These are phyloP conservation scores for Phyllosticta paracitricarpa DNA, from an alignment of 2,329 filamentous ascomycete genomes.

Conservation along the genomic window DNA sequence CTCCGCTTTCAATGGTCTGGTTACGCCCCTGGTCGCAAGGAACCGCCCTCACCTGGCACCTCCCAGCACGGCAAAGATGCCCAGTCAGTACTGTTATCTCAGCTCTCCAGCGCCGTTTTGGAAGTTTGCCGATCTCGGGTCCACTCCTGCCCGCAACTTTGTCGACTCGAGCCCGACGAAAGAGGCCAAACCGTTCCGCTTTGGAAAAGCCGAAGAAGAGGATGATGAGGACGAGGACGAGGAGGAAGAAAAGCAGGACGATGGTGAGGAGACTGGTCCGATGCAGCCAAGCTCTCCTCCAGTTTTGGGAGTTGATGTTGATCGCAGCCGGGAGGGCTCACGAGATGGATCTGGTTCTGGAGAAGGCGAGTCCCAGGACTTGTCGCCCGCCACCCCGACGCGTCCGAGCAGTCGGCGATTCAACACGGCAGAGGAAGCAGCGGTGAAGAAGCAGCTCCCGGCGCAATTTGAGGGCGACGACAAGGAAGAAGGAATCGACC, in stretches of 20 bases:
- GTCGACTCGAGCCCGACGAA: conserved; percentile 27
- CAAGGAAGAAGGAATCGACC: conserved; percentile 37
- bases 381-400: conserved; percentile 6
- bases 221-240: conserved; percentile 19
- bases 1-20: conserved; percentile 19
- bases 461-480: conserved; percentile 25
- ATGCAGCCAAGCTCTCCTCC: conserved; percentile 26
- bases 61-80: conserved; percentile 69
- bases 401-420: conserved; percentile 10
- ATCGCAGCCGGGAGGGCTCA: conserved; percentile 3
- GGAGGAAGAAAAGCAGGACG: conserved; percentile 17
- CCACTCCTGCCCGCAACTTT: conserved; percentile 51
- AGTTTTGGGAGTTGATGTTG: conserved; percentile 26
- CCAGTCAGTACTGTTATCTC: conserved; percentile 77
- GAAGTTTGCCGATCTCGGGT: conserved; percentile 71
- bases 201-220: conserved; percentile 14
- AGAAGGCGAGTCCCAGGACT: conserved; percentile 7
- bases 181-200: conserved; percentile 16
- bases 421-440: conserved; percentile 7
- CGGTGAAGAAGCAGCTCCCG: conserved; percentile 8
- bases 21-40: conserved; percentile 63
- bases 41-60: conserved; percentile 67
- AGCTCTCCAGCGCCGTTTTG: conserved; percentile 80
- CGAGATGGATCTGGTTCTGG: conserved; percentile 7
- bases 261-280: conserved; percentile 18